Base-by-base conservation (phyloP, 1,284 basidiomycete genomes). In the Rhizoctonia solani region DNA sequence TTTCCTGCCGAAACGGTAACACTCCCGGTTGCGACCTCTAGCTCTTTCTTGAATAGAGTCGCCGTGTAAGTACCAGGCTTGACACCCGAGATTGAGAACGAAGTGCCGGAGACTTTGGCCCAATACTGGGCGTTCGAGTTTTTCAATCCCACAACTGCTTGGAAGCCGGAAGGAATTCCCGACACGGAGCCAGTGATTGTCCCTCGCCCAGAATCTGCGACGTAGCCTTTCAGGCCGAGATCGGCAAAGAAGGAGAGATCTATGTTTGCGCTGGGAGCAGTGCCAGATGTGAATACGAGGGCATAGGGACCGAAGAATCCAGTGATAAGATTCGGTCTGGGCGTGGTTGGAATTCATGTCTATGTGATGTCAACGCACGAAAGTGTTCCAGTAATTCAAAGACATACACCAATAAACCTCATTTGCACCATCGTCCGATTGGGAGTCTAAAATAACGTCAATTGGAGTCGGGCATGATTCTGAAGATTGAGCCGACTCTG, bases 1-100 rank as follows among this genome's bases (percentile, higher is more conserved):
- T 72, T 70, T 19, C 81, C 81, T 29, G 79, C 79, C 25, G 69
- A 74, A 30, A 82, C 79, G n/a, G 75, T 76, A 30, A 82, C 81
- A 42, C 73, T 76, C 9, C 77, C 78, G 8, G 77, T 78, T 5
- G 77, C 81, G 32, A 78, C 78, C 69, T 80, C 80, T 9, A 82
- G 74, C 72, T 83, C 80, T 42, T 78, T 79, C 73, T 82, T 78
- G 71, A 74, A 82, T 19, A 70, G 74, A 1, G 79, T 81, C n/a
- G 75, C 78, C 6, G 78, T 79, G 68, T 80, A 80, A 0, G 78
- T 80, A 23, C 82, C 81, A n/a, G 82, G 81, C 67, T 81, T 82
- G 77, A 82, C 80, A 66, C 76, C 71, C n/a, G 78, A 78, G 32
- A 79, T 77, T 6, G 76, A 78, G 74, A 80, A 82, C 32, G 76